phyloP scores from a whole-genome alignment of 306 rosid genomes.

The Hippophae tibetana region DNA sequence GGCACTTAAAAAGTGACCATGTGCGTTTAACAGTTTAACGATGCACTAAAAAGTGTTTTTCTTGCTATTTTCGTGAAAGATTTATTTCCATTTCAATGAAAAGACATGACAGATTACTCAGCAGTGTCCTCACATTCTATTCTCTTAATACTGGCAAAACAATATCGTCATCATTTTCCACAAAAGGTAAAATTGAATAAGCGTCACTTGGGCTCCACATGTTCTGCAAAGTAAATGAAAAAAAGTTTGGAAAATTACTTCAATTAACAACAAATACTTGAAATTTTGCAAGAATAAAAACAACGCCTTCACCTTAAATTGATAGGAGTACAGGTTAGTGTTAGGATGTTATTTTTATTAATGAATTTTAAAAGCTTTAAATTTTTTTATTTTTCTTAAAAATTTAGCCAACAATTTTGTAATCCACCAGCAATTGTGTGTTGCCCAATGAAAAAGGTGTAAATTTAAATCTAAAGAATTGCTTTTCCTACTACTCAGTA shows the following conservation, averaged over 20 bases:
- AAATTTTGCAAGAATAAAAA: too few relatives aligned
- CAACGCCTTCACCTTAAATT: too few relatives aligned
- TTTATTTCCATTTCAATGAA: not conserved
- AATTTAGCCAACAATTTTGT: too few relatives aligned
- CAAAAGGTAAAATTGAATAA: constrained; percentile 16
- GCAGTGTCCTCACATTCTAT: not conserved
- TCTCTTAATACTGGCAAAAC: constrained; percentile 4
- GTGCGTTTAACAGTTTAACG: constrained; percentile 18
- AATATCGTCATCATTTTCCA: constrained; percentile 11
- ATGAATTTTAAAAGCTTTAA: too few relatives aligned
- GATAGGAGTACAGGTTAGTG: too few relatives aligned
- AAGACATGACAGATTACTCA: constrained; percentile 2
- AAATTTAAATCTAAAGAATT: too few relatives aligned
- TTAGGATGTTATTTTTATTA: too few relatives aligned
- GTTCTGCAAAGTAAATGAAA: constrained; percentile 11
- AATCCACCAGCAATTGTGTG: too few relatives aligned
- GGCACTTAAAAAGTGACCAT: constrained; percentile 22
- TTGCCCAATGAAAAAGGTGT: too few relatives aligned
- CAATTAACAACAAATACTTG: not conserved
- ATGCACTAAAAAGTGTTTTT: too few relatives aligned
- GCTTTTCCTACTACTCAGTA: too few relatives aligned
- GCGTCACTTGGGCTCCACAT: constrained; percentile 28
- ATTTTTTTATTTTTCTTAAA: too few relatives aligned
- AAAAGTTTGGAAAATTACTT: constrained; percentile 9
- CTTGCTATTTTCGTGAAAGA: not conserved